Evolutionary conservation across 1,139 yeast genomes (phyloP).

Genomic region (Yamadazyma buinensis): DNA sequence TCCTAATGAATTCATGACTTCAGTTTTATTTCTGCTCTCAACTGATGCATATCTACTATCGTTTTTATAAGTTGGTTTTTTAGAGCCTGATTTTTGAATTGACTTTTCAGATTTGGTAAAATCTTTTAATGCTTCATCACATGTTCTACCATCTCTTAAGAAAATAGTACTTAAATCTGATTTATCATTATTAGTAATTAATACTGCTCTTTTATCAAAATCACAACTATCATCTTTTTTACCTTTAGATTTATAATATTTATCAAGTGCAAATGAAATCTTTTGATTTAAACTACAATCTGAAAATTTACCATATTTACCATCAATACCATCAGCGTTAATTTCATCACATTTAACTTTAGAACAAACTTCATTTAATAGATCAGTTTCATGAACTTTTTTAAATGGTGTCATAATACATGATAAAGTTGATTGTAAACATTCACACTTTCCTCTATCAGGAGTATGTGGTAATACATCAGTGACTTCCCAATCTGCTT

Average conservation of each 20-base stretch:
- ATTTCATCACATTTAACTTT: constrained; percentile 51
- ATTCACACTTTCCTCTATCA: constrained; percentile 49
- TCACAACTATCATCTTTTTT: constrained; percentile 29
- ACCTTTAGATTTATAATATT: constrained; percentile 34
- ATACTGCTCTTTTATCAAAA: constrained; percentile 35
- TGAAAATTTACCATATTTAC: constrained; percentile 56
- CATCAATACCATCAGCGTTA: constrained; percentile 42
- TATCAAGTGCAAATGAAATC: constrained; percentile 51
- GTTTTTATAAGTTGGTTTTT: neutral
- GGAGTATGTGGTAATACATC: constrained; percentile 52
- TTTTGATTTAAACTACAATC: constrained; percentile 51
- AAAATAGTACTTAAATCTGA: constrained; percentile 18
- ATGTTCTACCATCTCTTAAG: constrained; percentile 27
- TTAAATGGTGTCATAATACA: constrained; percentile 44
- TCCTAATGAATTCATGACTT: neutral
- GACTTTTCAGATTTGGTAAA: neutral
- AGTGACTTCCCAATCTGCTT: constrained; percentile 40
- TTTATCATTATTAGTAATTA: constrained; percentile 22
- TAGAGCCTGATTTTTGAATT: neutral
- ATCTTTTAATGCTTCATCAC: constrained; percentile 12
- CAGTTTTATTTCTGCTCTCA: constrained; percentile 1
- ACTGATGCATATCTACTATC: neutral
- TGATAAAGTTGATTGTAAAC: constrained; percentile 47
- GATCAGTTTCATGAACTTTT: constrained; percentile 23
- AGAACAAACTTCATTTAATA: constrained; percentile 47